Percentiles rank a stretch among this genome's conserved stretches.
Evolutionary conservation across 306 rosid genomes (phyloP).

Genomic region (Lupinus albus): DNA sequence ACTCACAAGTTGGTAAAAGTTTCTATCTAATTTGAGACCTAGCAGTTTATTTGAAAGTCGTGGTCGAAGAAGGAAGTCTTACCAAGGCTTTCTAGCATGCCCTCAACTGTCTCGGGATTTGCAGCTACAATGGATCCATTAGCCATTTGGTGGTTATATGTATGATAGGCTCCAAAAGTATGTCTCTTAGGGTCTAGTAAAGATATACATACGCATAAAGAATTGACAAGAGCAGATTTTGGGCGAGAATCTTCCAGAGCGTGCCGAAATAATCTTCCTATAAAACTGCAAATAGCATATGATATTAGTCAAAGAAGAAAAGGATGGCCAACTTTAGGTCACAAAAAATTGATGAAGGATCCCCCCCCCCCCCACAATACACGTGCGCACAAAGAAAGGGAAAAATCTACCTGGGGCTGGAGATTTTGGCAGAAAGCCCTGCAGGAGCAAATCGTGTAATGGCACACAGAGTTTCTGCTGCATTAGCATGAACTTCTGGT

Average conservation of each 20-base stretch:
- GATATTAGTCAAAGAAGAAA: slow-evolving; percentile 29
- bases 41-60: slow-evolving; percentile 24
- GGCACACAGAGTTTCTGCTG: slow-evolving; percentile 96
- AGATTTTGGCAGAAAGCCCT: slow-evolving; percentile 76
- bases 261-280: slow-evolving; percentile 87
- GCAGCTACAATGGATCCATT: slow-evolving; percentile 66
- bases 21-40: neutral
- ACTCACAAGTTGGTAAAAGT: slow-evolving; percentile 2
- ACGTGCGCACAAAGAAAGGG: no score
- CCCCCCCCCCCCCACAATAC: neutral
- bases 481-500: slow-evolving; percentile 94
- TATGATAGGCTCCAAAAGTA: slow-evolving; percentile 63
- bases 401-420: slow-evolving; percentile 73
- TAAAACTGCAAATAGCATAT: slow-evolving; percentile 60
- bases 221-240: slow-evolving; percentile 88
- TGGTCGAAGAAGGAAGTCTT: slow-evolving; percentile 33
- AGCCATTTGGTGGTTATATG: slow-evolving; percentile 73
- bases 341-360: slow-evolving; percentile 10
- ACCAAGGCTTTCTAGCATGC: slow-evolving; percentile 98
- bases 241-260: slow-evolving; percentile 94
- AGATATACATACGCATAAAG: slow-evolving; percentile 90
- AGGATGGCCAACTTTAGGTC: slow-evolving; percentile 1
- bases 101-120: slow-evolving; percentile 90
- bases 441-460: slow-evolving; percentile 95
- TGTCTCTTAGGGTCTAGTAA: slow-evolving; percentile 89